phyloP scores from a whole-genome alignment of 2,329 filamentous ascomycete species.

The Diaporthe destruens region DNA sequence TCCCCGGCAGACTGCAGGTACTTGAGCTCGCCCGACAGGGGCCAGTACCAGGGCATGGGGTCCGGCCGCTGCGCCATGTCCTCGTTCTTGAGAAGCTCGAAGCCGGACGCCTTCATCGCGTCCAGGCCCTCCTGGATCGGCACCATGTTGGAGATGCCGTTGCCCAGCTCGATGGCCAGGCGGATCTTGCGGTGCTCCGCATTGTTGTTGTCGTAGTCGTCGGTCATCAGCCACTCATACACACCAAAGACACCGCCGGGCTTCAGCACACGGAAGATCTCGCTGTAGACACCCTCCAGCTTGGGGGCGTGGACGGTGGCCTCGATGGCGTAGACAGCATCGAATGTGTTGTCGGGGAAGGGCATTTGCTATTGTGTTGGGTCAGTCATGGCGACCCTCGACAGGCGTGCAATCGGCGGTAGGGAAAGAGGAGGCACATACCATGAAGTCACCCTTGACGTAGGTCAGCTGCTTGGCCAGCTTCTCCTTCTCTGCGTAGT shows the following conservation, averaged over 20 bases:
- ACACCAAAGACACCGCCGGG: conserved; percentile 96
- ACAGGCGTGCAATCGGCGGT: too few relatives aligned
- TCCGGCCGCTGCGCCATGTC: conserved; percentile 85
- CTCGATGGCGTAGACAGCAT: conserved; percentile 97
- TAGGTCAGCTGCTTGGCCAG: conserved; percentile 84
- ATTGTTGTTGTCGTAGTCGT: conserved; percentile 91
- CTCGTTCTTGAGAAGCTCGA: conserved; percentile 85
- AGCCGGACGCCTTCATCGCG: conserved; percentile 89
- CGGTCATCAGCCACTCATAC: conserved; percentile 99
- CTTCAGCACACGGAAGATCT: conserved; percentile 96
- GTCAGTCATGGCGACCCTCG: not conserved
- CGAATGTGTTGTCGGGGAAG: conserved; percentile 91
- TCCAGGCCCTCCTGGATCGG: conserved; percentile 82
- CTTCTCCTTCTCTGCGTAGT: conserved; percentile 85
- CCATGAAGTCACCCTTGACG: conserved; percentile 98
- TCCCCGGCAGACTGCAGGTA: conserved; percentile 86
- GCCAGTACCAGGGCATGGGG: conserved; percentile 92
- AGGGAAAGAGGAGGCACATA: conserved; percentile 47
- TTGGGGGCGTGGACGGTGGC: conserved; percentile 95
- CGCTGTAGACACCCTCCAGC: conserved; percentile 90
- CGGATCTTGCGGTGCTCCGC: conserved; percentile 88
- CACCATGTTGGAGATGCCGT: conserved; percentile 99
- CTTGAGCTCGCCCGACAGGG: conserved; percentile 84
- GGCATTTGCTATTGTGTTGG: conserved; percentile 79
- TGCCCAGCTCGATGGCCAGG: conserved; percentile 93